Evolutionary conservation across 2,329 filamentous ascomycete genomes (phyloP).

Genomic region (Fusarium kyushuense): DNA sequence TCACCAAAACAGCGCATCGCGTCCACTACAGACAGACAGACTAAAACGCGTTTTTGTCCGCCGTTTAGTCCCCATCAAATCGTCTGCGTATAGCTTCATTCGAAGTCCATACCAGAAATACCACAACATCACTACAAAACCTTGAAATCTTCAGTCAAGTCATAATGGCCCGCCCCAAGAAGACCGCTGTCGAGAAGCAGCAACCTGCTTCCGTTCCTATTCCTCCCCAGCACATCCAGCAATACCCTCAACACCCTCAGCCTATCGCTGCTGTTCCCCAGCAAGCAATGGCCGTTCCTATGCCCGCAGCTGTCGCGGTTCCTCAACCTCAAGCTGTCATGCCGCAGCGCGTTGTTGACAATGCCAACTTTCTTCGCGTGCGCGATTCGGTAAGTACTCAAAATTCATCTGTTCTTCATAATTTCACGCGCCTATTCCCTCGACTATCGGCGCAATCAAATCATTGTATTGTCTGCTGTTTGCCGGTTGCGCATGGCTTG

Average conservation of each 20-base stretch:
- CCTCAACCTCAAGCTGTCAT: conserved; percentile 35
- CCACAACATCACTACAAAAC: neutral
- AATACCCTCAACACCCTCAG: conserved; percentile 39
- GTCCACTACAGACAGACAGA: conserved; percentile 31
- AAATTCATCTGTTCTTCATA: conserved; percentile 21
- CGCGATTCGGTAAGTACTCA: conserved; percentile 79
- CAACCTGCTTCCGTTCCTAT: conserved; percentile 53
- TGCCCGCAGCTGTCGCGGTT: conserved; percentile 43
- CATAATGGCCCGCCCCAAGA: conserved; percentile 61
- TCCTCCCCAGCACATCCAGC: conserved; percentile 40
- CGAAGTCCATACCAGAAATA: conserved; percentile 10
- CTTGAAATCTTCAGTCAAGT: conserved; percentile 7
- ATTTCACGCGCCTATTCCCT: neutral
- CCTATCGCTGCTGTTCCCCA: conserved; percentile 52
- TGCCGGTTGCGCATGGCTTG: neutral
- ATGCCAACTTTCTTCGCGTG: conserved; percentile 82
- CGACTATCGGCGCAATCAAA: neutral
- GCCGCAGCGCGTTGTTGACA: conserved; percentile 65
- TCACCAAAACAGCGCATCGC: conserved; percentile 36
- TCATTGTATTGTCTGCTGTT: neutral
- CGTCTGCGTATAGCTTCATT: conserved; percentile 16
- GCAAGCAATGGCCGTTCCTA: conserved; percentile 56
- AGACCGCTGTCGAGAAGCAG: conserved; percentile 53
- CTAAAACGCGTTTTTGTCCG: conserved; percentile 30
- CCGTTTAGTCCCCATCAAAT: conserved; percentile 7